Evolutionary conservation across 306 rosid species (phyloP), one percentile per base, ranked within the genome.

Genomic region (Fragaria iinumae): DNA sequence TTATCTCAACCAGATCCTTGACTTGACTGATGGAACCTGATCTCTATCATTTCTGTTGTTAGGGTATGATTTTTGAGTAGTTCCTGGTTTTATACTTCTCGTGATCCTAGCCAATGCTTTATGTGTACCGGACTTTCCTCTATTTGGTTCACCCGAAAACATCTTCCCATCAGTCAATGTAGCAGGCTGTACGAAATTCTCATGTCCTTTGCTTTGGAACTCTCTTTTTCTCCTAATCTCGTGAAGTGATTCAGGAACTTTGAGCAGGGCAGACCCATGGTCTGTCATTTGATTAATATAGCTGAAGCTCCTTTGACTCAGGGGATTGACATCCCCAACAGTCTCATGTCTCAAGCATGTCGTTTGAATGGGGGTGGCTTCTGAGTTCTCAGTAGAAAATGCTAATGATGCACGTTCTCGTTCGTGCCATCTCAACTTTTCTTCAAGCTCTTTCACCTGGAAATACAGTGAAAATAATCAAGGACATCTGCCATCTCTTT

Each of bases 71-170:
- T 43, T 76, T 11, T 23, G 55, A 66, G 66, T 47, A 68, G 66
- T 52, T 13, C 55, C 36, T 68, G 80, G 80, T 38, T 67, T 76
- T 50, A 57, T 67, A 17, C 71, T 67, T 67, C 80, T 76, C 18
- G 80, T 67, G 39, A 76, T 49, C 73, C 80, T 76, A 17, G 80
- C 63, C 25, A 67, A 68, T 21, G 80, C 73, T 52, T 53, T 76
- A 10, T 66, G 80, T 11, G 69, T 63, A 5, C 71, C 53, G 1
- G 73, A 39, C 53, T 39, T 52, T 27, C 45, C 66, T 36, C 12
- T 67, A 36, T 44, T 76, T 39, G 67, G 20, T 65, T 67, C 80
- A 17, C 53, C 25, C 16, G 67, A 23, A 25, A 17, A 38, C 16
- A 50, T 49, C 55, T 21, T 67, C 66, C 73, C 56, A 52, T 67